These are phyloP conservation scores for Adansonia rubrostipa DNA, from an alignment of 441 rosid species.

Conservation along the genomic window DNA sequence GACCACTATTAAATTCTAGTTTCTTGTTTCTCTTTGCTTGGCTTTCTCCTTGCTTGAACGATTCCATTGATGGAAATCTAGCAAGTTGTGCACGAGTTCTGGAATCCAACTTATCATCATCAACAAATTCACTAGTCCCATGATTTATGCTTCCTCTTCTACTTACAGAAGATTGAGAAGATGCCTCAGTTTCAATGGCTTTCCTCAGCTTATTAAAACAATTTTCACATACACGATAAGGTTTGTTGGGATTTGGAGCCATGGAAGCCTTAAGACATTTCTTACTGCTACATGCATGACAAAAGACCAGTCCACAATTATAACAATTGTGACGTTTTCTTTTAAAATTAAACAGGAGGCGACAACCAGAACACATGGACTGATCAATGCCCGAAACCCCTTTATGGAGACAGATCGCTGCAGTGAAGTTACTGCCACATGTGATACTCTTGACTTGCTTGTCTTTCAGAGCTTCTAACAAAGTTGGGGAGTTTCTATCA, in stretches of 20 bases:
- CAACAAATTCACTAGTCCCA: slow-evolving; percentile 54
- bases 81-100: slow-evolving; percentile 76
- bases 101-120: slow-evolving; percentile 77
- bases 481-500: slow-evolving; percentile 82
- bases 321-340: slow-evolving; percentile 97
- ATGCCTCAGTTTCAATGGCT: slow-evolving; percentile 65
- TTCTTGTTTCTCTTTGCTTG: slow-evolving; percentile 82
- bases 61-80: slow-evolving; percentile 82
- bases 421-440: slow-evolving; percentile 86
- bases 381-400: slow-evolving; percentile 94
- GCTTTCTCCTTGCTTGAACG: slow-evolving; percentile 69
- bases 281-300: slow-evolving; percentile 89
- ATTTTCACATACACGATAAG: slow-evolving; percentile 88
- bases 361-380: slow-evolving; percentile 99
- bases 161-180: slow-evolving; percentile 66
- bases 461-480: slow-evolving; percentile 90
- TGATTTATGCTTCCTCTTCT: slow-evolving; percentile 78
- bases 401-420: slow-evolving; percentile 94
- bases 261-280: slow-evolving; percentile 89
- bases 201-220: slow-evolving; percentile 81
- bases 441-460: slow-evolving; percentile 93
- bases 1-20: slow-evolving; percentile 82
- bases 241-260: slow-evolving; percentile 94
- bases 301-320: slow-evolving; percentile 91
- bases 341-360: slow-evolving; percentile 83